Evolutionary conservation across 2,329 filamentous ascomycete genomes (phyloP).

Genomic region (Colletotrichum simmondsii): DNA sequence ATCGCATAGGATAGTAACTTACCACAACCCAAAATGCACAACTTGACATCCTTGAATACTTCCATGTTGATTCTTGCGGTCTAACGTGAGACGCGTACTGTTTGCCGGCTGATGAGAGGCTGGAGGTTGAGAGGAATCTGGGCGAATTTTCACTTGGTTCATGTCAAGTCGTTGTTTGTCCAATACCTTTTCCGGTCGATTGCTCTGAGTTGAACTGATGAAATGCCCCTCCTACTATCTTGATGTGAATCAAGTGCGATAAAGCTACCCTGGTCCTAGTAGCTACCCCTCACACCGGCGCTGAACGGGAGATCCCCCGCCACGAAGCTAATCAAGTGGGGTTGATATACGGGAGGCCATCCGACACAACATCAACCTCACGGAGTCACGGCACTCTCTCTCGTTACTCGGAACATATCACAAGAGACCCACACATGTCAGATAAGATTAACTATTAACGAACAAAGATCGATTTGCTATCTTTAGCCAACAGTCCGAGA

Average conservation of each 20-base stretch:
- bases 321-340: neutral
- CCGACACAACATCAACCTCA: neutral
- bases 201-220: too few relatives aligned
- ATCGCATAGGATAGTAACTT: too few relatives aligned
- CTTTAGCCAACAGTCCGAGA: slow-evolving; percentile 8
- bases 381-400: neutral
- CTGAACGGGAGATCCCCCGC: slow-evolving; percentile 18
- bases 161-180: too few relatives aligned
- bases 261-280: neutral
- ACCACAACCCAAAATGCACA: slow-evolving; percentile 35
- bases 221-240: too few relatives aligned
- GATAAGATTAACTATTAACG: slow-evolving; percentile 13
- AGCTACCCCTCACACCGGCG: slow-evolving; percentile 21
- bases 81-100: too few relatives aligned
- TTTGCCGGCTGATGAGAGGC: too few relatives aligned
- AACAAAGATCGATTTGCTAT: neutral
- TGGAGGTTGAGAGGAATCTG: too few relatives aligned
- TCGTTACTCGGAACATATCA: neutral
- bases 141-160: too few relatives aligned
- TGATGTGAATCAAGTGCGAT: neutral
- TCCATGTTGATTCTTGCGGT: neutral
- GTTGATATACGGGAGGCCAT: slow-evolving; percentile 1
- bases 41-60: neutral
- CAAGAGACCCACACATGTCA: neutral
- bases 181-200: too few relatives aligned